Conservation (phyloP, 345 rosid genomes). For the Clausena lansium region DNA sequence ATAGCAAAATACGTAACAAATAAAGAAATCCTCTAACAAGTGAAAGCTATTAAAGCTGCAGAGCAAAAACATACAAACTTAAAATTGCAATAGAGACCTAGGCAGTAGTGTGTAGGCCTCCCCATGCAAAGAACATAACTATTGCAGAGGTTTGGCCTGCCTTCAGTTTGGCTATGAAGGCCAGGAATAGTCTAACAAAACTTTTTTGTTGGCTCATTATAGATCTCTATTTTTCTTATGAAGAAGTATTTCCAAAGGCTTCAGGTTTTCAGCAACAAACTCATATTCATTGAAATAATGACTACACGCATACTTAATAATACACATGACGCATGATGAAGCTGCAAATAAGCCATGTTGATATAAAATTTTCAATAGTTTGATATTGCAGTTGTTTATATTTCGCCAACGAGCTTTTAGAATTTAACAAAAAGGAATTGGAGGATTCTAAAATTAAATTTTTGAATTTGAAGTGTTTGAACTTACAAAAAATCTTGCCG, state of each 20-base stretch:
- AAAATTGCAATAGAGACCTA: neutral
- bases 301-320: neutral
- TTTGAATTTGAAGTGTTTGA: neutral
- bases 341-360: neutral
- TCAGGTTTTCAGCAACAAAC: neutral
- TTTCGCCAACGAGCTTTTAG: neutral
- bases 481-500: slow-evolving; percentile 80
- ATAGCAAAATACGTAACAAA: neutral
- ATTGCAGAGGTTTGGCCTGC: neutral
- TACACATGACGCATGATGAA: neutral
- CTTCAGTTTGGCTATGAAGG: neutral
- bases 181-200: neutral
- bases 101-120: neutral
- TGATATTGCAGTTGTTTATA: neutral
- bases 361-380: neutral
- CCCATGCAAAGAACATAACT: neutral
- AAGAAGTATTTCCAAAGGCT: neutral
- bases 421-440: slow-evolving; percentile 6
- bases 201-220: neutral
- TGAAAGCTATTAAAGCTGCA: neutral
- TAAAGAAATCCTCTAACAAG: neutral
- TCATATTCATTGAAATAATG: neutral
- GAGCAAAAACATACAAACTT: neutral
- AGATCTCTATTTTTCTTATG: neutral
- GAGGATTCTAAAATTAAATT: neutral